phyloP scores from a whole-genome alignment of 345 rosid species.

The Odontarrhena argentea region DNA sequence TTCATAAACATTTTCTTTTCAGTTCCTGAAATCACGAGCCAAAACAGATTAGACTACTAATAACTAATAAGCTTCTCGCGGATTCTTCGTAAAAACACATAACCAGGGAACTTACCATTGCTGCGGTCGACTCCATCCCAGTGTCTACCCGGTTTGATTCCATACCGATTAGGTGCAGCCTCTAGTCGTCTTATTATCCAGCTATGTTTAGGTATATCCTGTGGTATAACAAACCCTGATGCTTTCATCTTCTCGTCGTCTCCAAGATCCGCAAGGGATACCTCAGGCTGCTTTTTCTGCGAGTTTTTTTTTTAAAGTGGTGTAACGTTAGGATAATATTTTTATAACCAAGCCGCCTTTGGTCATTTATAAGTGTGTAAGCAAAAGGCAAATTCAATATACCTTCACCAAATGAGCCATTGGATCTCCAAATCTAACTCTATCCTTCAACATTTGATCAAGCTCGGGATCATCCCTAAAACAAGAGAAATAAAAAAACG shows the following conservation, averaged over 20 bases:
- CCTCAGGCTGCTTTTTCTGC: conserved; percentile 63
- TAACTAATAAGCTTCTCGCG: neutral
- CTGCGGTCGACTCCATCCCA: conserved; percentile 99
- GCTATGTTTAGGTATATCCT: conserved; percentile 76
- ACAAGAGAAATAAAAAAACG: conserved; percentile 2
- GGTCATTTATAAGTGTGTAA: neutral
- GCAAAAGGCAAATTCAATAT: conserved; percentile 20
- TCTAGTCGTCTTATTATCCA: conserved; percentile 82
- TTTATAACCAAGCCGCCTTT: neutral
- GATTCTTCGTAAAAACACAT: conserved; percentile 15
- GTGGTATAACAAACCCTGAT: conserved; percentile 90
- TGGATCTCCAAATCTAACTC: conserved; percentile 89
- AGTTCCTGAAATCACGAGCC: conserved; percentile 49
- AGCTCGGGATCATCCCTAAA: conserved; percentile 93
- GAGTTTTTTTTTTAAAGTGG: no score
- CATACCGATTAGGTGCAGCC: conserved; percentile 82
- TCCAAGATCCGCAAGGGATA: conserved; percentile 68
- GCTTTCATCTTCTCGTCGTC: conserved; percentile 83
- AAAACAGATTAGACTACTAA: neutral
- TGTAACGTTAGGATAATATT: neutral
- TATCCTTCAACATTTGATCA: conserved; percentile 73
- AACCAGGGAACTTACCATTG: conserved; percentile 51
- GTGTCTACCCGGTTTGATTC: conserved; percentile 91
- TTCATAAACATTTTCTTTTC: conserved; percentile 73
- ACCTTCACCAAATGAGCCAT: conserved; percentile 98